Evolutionary conservation across 306 rosid species (phyloP), one percentile per base, ranked within the genome.

Genomic region (Arachis hypogaea): DNA sequence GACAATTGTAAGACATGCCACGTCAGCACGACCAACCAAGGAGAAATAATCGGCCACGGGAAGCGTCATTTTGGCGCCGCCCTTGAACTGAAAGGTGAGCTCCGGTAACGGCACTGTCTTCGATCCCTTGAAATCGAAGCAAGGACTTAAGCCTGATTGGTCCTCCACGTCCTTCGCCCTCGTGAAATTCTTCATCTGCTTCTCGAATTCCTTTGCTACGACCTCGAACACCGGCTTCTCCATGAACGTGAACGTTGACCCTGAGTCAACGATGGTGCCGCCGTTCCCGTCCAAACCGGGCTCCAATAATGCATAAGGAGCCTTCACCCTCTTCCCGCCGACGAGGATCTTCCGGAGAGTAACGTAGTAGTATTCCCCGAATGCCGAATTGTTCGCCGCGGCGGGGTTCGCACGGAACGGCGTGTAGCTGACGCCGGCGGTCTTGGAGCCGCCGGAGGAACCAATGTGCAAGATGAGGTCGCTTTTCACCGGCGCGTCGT

Each of bases 201-300:
- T 73, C 69, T 74, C 89, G 33, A 95, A 85, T 45, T 78, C 88
- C 9, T 16, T 11, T 0, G 89, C 78, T 57, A 95, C 90, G 29
- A 84, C 50, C 1, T 85, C 84, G 14, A 70, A 90, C 4, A 90
- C 70, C 2, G 91, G 82, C 57, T 46, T 59, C 50, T 95, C 99
- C 89, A 95, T 83, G 80, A 78, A 88, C 16, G 99, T 90, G 73
- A 90, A 85, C 7, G 98, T 92, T 28, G 93, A 68, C 2, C 99
- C 99, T 3, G 98, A 92, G 68, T 95, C 99, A 3, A 92, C 89
- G 5, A 92, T 85, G 3, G 97, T 78, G 11, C 99, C 99, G 0
- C 99, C 99, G 16, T 82, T 80, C 5, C 96, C 92, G 45, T 85
- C 83, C 0, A 76, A 50, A 7, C 78, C 92, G 0, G 92, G 90